phyloP scores from a whole-genome alignment of 78 protist species.

The Bodo saltans region DNA sequence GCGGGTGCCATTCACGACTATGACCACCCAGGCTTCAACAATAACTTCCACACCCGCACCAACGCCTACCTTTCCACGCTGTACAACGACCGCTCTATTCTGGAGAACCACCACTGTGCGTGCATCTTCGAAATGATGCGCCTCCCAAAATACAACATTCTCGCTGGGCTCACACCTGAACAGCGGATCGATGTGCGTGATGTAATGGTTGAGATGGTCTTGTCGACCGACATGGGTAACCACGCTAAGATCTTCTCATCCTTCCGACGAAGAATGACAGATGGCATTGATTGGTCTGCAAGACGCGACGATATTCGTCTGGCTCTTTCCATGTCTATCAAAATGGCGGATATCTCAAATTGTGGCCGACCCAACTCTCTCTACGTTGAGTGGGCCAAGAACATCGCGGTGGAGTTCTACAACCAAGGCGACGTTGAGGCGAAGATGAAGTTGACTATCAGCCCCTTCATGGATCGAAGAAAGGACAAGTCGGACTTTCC shows the following conservation, averaged over 20 bases:
- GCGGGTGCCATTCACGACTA: slow-evolving; percentile 38
- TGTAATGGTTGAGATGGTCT: not conserved
- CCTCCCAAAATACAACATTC: slow-evolving; percentile 21
- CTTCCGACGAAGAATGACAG: not conserved
- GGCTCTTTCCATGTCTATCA: slow-evolving; percentile 20
- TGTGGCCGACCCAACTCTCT: not conserved
- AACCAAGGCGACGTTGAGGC: slow-evolving; percentile 41
- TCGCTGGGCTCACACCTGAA: slow-evolving; percentile 7
- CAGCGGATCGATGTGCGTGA: slow-evolving; percentile 23
- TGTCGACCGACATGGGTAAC: slow-evolving; percentile 42
- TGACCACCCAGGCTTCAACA: slow-evolving; percentile 41
- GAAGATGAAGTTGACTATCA: slow-evolving; percentile 8
- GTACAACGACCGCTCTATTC: slow-evolving; percentile 26
- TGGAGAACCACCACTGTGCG: slow-evolving; percentile 60
- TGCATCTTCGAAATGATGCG: slow-evolving; percentile 23
- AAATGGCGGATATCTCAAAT: slow-evolving; percentile 25
- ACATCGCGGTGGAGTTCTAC: slow-evolving; percentile 38
- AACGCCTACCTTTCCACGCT: not conserved
- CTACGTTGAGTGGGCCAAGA: slow-evolving; percentile 21
- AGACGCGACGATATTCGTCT: slow-evolving; percentile 7
- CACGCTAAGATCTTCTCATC: not conserved
- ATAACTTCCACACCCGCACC: slow-evolving; percentile 17
- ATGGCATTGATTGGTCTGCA: not conserved
- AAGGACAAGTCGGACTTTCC: not conserved
- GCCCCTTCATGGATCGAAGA: slow-evolving; percentile 30